phyloP scores from a whole-genome alignment of 2,329 filamentous ascomycete species.

The Pseudophaeomoniella oleicola region DNA sequence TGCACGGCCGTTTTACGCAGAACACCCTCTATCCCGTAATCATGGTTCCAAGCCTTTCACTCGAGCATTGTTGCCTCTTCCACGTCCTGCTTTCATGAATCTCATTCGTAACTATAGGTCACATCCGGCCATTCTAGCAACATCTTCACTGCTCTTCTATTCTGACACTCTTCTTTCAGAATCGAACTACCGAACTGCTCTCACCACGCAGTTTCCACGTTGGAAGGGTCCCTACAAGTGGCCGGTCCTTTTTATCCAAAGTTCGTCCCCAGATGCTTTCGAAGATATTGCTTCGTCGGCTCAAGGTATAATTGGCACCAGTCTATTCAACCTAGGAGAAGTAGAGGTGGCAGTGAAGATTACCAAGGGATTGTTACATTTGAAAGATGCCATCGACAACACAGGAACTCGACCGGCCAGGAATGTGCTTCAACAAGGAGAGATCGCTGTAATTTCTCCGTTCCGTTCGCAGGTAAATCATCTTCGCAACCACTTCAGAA shows the following conservation, averaged over 20 bases:
- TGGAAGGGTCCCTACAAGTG: constrained; percentile 23
- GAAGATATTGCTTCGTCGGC: constrained; percentile 11
- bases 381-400: constrained; percentile 13
- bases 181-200: constrained; percentile 9
- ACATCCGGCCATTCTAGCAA: constrained; percentile 28
- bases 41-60: constrained; percentile 8
- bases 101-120: constrained; percentile 32
- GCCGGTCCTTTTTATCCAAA: constrained; percentile 27
- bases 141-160: constrained; percentile 28
- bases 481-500: constrained; percentile 22
- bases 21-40: constrained; percentile 25
- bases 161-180: constrained; percentile 28
- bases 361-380: constrained; percentile 12
- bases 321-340: constrained; percentile 10
- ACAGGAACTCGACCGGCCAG: constrained; percentile 15
- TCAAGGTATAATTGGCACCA: constrained; percentile 7
- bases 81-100: constrained; percentile 28
- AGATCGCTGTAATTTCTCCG: constrained; percentile 29
- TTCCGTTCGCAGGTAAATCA: constrained; percentile 29
- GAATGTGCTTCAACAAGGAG: constrained; percentile 11
- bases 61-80: constrained; percentile 22
- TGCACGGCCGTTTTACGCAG: constrained; percentile 19
- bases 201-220: constrained; percentile 14
- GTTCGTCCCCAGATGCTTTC: constrained; percentile 23
- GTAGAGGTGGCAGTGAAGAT: constrained; percentile 8